Evolutionary conservation across 1,284 basidiomycete species (phyloP), one percentile per base, ranked within the genome.

Genomic region (Schizophyllum commune): DNA sequence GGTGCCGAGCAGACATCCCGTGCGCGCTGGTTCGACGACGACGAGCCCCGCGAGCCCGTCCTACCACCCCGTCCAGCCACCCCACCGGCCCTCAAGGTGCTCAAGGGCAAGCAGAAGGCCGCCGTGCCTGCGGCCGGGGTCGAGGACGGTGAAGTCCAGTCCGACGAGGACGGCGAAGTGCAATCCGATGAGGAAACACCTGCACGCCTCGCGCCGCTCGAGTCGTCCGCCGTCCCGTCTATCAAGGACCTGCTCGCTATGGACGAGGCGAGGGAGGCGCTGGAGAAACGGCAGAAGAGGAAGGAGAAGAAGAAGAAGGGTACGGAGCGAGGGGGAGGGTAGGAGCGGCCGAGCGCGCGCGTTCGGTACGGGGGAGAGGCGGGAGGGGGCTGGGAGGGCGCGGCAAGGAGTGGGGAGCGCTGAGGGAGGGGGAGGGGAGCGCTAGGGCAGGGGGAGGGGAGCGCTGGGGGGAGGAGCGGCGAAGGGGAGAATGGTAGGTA

Each of bases 241-340:
- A 88, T 95, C 71, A 83, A 84, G 56, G 89, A 92, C 33, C 81
- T 95, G 61, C 76, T 96, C 53, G 88, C 84, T 4, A 83, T 88
- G 73, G 90, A 93, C 64, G 77, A 84, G 32, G 86, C 83, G 15
- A 83, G 79, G 4, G 83, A 82, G 61, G 82, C 83, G 61, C 78
- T 77, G 7, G 82, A 85, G 62, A 89, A 89, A 67, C 80, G 85
- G 67, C 81, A 79, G 64, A 83, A 86, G 60, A 78, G 82, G 60
- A 94, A 92, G 73, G 89, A 90, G 57, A 90, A 66, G 55, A 61
- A 89, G 66, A 85, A 83, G 57, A 82, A 81, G 63, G 71, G 65
- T 52, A 72, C 69, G 34, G 64, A 60, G 19, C 72, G 66, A 1
- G 68, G 67, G 47, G 70, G 61, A 8, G 66, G 65, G 52, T n/a